Conservation (phyloP, 2,329 filamentous ascomycete genomes). For the Exophiala dermatitidis region DNA sequence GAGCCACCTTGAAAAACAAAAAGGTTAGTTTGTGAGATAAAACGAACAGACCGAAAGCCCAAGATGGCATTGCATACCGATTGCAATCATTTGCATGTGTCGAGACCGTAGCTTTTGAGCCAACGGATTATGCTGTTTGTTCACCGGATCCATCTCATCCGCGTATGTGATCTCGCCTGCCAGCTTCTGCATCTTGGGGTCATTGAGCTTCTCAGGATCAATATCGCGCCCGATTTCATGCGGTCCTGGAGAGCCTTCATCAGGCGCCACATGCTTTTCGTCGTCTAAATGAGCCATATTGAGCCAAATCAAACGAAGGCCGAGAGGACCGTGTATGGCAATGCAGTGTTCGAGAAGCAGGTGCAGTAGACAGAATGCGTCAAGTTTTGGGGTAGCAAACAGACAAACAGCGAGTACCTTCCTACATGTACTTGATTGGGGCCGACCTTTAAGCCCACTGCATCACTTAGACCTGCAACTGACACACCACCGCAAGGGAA, state of each 20-base stretch:
- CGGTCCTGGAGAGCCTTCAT: conserved; percentile 1
- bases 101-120: conserved; percentile 24
- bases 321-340: too few species aligned
- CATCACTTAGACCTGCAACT: too few species aligned
- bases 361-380: too few species aligned
- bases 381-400: too few species aligned
- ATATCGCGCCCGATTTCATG: not conserved
- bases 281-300: conserved; percentile 4
- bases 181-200: conserved; percentile 15
- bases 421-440: too few species aligned
- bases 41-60: not conserved
- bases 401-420: too few species aligned
- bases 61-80: conserved; percentile 15
- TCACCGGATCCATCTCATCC: conserved; percentile 16
- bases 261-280: conserved; percentile 7
- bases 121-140: conserved; percentile 17
- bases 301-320: not conserved
- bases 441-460: too few species aligned
- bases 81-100: conserved; percentile 30
- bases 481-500: too few species aligned
- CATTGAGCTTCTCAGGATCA: conserved; percentile 16
- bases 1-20: conserved; percentile 26
- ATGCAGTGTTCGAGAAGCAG: too few species aligned
- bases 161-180: conserved; percentile 15
- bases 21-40: not conserved